Percentiles rank a stretch among this genome's conserved stretches.
phyloP scores from a whole-genome alignment of 2,329 filamentous ascomycete species.

The Exophiala lecanii-corni region DNA sequence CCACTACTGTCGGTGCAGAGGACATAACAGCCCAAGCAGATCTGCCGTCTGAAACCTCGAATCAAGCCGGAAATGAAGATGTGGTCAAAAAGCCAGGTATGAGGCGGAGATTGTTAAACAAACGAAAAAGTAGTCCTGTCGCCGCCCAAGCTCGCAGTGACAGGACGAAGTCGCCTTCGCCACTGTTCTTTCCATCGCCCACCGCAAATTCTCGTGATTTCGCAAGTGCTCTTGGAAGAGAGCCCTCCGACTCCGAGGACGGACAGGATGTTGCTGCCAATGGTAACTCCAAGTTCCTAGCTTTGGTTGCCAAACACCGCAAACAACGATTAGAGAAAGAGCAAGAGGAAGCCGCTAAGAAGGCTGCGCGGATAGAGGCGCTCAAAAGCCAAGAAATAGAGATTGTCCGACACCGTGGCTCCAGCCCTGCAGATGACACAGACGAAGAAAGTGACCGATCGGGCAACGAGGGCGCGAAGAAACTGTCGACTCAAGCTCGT shows the following conservation, averaged over 20 bases:
- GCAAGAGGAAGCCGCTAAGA: constrained; percentile 45
- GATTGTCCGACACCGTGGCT: constrained; percentile 29
- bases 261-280: constrained; percentile 27
- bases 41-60: not conserved
- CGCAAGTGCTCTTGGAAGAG: constrained; percentile 16
- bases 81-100: constrained; percentile 31
- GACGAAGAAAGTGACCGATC: constrained; percentile 54
- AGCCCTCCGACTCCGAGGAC: constrained; percentile 25
- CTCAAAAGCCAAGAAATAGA: constrained; percentile 24
- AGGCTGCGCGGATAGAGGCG: constrained; percentile 32
- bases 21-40: not conserved
- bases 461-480: constrained; percentile 60
- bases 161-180: constrained; percentile 31
- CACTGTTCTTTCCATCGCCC: constrained; percentile 43
- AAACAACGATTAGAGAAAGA: constrained; percentile 66
- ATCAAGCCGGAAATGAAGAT: constrained; percentile 20
- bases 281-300: constrained; percentile 60
- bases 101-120: constrained; percentile 31
- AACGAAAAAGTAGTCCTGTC: constrained; percentile 32
- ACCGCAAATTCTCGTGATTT: constrained; percentile 11
- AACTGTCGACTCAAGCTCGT: constrained; percentile 55
- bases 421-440: constrained; percentile 36
- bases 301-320: constrained; percentile 68
- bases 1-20: constrained; percentile 1
- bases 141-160: constrained; percentile 3